These are phyloP conservation scores for Fusarium odoratissimum DNA, from an alignment of 2,329 filamentous ascomycete genomes.

Conservation along the genomic window DNA sequence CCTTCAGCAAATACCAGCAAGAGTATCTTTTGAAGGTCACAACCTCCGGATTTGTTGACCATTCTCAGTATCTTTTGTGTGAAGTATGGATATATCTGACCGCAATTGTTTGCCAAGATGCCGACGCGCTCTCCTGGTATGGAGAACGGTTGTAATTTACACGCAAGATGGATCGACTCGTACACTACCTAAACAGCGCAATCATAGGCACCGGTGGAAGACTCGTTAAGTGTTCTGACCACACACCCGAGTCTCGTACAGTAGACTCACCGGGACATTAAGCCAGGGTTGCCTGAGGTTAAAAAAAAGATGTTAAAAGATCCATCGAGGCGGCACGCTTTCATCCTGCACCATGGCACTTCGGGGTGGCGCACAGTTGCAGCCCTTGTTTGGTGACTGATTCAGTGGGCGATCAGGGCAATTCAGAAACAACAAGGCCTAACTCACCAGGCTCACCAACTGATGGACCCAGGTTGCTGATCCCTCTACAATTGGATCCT, in stretches of 20 bases:
- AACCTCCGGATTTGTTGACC: neutral
- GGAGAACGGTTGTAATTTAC: constrained; percentile 8
- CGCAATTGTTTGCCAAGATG: constrained; percentile 4
- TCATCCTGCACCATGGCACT: constrained; percentile 13
- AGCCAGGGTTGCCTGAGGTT: neutral
- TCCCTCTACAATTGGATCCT: constrained; percentile 22
- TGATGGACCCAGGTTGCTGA: constrained; percentile 24
- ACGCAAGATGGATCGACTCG: constrained; percentile 23
- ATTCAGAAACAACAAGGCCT: constrained; percentile 27
- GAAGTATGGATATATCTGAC: neutral
- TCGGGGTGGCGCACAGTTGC: constrained; percentile 40
- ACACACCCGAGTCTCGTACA: neutral
- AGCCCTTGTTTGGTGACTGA: constrained; percentile 41
- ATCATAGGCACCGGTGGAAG: constrained; percentile 5
- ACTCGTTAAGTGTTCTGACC: constrained; percentile 3
- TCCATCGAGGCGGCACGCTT: constrained; percentile 27
- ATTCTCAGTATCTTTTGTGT: neutral
- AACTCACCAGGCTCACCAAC: constrained; percentile 12
- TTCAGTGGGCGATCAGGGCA: constrained; percentile 41
- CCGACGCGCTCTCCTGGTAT: constrained; percentile 8
- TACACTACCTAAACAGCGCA: constrained; percentile 19
- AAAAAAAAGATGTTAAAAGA: constrained; percentile 11
- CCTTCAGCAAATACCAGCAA: neutral
- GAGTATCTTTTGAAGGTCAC: neutral
- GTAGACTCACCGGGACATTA: constrained; percentile 7